These are phyloP conservation scores for Phlegmacium glaucopus DNA, from an alignment of 768 basidiomycete genomes.

Conservation along the genomic window DNA sequence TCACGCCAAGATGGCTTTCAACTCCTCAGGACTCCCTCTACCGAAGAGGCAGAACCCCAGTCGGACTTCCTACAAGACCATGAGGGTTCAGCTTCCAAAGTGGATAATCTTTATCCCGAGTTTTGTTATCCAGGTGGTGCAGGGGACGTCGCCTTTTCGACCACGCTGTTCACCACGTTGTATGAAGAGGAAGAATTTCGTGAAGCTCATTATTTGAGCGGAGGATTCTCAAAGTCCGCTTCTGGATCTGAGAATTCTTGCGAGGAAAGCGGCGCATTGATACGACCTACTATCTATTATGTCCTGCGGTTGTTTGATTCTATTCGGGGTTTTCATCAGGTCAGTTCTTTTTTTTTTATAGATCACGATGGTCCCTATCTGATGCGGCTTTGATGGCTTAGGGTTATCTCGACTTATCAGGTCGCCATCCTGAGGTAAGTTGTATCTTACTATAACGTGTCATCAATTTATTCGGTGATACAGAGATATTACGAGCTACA, in stretches of 20 bases:
- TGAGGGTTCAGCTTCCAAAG: not conserved
- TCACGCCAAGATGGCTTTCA: too few relatives aligned
- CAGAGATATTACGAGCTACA: constrained; percentile 21
- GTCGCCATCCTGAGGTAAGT: constrained; percentile 19
- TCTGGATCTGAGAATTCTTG: not conserved
- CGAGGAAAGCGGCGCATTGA: constrained; percentile 1
- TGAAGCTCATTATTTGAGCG: constrained; percentile 8
- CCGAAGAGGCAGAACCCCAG: not conserved
- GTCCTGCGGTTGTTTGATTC: constrained; percentile 19
- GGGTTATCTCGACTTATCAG: constrained; percentile 22
- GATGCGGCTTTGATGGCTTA: constrained; percentile 4
- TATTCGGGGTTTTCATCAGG: constrained; percentile 20
- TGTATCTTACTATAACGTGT: not conserved
- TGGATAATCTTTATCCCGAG: not conserved
- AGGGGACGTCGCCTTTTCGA: constrained; percentile 10
- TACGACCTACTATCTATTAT: constrained; percentile 15
- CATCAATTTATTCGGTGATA: not conserved
- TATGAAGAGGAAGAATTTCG: constrained; percentile 21
- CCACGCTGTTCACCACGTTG: constrained; percentile 14
- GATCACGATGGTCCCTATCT: not conserved
- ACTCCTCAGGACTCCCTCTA: not conserved
- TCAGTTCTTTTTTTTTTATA: constrained; percentile 4
- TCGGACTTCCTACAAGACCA: not conserved
- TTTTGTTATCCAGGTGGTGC: constrained; percentile 12
- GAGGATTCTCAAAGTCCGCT: not conserved